Conservation (phyloP, 2,329 filamentous ascomycete species). For the Claviceps humidiphila region DNA sequence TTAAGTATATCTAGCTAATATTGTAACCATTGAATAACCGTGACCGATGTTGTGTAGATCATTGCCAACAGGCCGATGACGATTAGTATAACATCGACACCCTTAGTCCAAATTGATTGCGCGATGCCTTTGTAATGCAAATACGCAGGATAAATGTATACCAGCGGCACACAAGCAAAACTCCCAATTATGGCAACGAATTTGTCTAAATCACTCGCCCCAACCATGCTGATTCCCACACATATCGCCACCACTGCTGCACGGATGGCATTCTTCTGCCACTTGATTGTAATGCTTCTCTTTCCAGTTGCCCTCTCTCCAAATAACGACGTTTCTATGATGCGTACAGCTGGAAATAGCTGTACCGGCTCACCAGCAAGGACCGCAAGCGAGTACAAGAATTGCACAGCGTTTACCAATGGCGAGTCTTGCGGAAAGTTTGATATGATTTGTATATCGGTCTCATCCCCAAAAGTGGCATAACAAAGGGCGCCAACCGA, state of each 20-base stretch:
- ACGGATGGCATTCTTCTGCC: slow-evolving; percentile 62
- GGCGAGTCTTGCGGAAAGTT: slow-evolving; percentile 59
- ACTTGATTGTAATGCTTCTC: slow-evolving; percentile 50
- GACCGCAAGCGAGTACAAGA: slow-evolving; percentile 60
- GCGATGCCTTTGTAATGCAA: slow-evolving; percentile 58
- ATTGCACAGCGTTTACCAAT: slow-evolving; percentile 64
- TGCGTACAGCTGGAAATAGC: slow-evolving; percentile 60
- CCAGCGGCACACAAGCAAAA: slow-evolving; percentile 60
- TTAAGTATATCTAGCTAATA: neutral
- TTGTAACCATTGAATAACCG: slow-evolving; percentile 25
- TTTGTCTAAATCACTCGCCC: slow-evolving; percentile 57
- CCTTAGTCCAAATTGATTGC: slow-evolving; percentile 38
- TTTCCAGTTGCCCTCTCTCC: slow-evolving; percentile 53
- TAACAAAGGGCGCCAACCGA: slow-evolving; percentile 63
- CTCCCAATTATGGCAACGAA: slow-evolving; percentile 64
- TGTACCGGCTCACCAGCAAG: slow-evolving; percentile 64
- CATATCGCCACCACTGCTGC: slow-evolving; percentile 43
- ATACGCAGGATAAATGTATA: slow-evolving; percentile 64
- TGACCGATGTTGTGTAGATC: slow-evolving; percentile 58
- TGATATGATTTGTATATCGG: slow-evolving; percentile 61
- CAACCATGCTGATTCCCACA: slow-evolving; percentile 46
- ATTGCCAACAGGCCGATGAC: slow-evolving; percentile 50
- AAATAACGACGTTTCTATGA: slow-evolving; percentile 55
- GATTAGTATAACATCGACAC: slow-evolving; percentile 49
- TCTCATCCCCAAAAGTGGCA: slow-evolving; percentile 55